phyloP scores from a whole-genome alignment of 257 asterid species.

The Solanum paucissectum region DNA sequence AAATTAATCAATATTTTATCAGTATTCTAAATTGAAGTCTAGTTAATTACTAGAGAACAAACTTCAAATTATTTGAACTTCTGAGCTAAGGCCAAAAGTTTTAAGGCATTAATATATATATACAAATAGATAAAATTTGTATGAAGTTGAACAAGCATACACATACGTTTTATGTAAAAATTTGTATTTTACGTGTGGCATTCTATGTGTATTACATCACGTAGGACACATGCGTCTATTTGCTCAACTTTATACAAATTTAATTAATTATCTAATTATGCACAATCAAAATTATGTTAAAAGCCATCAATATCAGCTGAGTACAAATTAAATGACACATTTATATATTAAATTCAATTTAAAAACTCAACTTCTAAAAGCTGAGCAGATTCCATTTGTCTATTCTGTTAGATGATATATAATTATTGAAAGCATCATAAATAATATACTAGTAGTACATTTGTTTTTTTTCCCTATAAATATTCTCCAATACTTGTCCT shows the following conservation, averaged over 20 bases:
- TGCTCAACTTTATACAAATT: background rate
- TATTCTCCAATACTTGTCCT: constrained; percentile 1
- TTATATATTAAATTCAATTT: background rate
- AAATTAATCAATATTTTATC: background rate
- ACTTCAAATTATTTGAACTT: background rate
- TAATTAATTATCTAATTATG: background rate
- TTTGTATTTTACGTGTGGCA: accelerated
- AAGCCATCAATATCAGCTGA: accelerated
- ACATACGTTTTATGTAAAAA: no score
- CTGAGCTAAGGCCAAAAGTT: background rate
- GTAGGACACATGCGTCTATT: no score
- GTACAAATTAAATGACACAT: background rate
- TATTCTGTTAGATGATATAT: background rate
- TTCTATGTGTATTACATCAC: accelerated
- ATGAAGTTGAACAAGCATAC: background rate
- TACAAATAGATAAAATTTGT: no score
- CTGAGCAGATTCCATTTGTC: constrained; percentile 14
- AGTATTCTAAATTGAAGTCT: background rate
- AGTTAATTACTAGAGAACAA: background rate
- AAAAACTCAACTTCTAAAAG: background rate
- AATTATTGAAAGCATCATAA: background rate
- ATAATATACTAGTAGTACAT: background rate
- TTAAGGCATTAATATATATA: background rate
- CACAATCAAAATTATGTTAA: background rate
- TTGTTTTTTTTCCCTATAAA: background rate